Evolutionary conservation across 805 yeast genomes (phyloP).

Genomic region (Candida palmyrensis): DNA sequence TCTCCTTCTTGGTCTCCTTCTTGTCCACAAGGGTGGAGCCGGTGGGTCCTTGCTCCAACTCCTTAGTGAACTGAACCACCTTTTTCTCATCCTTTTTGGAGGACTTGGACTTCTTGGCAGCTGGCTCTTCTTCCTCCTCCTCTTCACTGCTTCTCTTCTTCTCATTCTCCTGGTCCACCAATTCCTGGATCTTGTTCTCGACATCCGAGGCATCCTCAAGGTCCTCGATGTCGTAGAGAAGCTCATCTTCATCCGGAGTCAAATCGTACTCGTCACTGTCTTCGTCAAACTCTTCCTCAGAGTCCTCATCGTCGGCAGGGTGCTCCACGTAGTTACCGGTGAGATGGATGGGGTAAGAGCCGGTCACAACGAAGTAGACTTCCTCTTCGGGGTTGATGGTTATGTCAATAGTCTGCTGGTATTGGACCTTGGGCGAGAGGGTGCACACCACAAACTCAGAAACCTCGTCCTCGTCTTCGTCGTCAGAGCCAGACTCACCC

Average conservation of each 20-base stretch:
- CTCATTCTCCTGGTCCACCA: slow-evolving; percentile 38
- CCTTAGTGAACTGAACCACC: slow-evolving; percentile 78
- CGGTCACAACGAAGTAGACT: slow-evolving; percentile 89
- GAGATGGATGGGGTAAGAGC: slow-evolving; percentile 89
- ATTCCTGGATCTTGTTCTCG: slow-evolving; percentile 69
- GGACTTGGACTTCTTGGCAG: slow-evolving; percentile 28
- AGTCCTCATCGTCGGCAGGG: slow-evolving; percentile 73
- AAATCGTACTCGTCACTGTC: slow-evolving; percentile 55
- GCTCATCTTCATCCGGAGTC: slow-evolving; percentile 75
- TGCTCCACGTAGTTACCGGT: slow-evolving; percentile 95
- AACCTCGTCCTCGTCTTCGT: slow-evolving; percentile 67
- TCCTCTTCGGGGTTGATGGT: slow-evolving; percentile 93
- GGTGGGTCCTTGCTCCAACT: slow-evolving; percentile 93
- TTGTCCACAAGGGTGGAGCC: slow-evolving; percentile 33
- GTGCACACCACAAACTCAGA: slow-evolving; percentile 87
- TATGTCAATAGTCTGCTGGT: slow-evolving; percentile 86
- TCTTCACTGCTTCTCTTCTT: slow-evolving; percentile 32
- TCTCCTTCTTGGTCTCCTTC: slow-evolving; percentile 18
- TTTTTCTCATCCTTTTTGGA: slow-evolving; percentile 55
- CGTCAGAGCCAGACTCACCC: slow-evolving; percentile 52
- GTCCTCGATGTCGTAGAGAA: slow-evolving; percentile 53
- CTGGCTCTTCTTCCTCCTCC: slow-evolving; percentile 13
- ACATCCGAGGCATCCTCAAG: slow-evolving; percentile 67
- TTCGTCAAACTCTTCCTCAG: slow-evolving; percentile 47
- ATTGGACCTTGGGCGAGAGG: slow-evolving; percentile 76